Base-by-base conservation (phyloP, 495 filamentous ascomycete genomes). In the Annulohypoxylon stygium region DNA sequence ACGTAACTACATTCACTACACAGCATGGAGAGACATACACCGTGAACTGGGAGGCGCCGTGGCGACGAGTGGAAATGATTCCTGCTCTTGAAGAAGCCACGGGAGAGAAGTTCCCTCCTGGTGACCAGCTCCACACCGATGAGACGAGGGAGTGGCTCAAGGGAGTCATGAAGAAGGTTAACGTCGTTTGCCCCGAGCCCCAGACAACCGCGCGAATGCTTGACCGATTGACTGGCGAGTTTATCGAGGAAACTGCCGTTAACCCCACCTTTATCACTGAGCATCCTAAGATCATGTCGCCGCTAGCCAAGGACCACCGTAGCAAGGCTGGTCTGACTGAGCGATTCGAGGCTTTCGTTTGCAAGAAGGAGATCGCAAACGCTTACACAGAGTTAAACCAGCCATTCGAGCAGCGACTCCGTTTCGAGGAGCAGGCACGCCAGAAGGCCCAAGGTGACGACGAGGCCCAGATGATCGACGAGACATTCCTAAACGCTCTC, bases 371-470 rank as follows among this genome's bases (percentile, higher is more conserved):
- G 80, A 97, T 98, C 72, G 90, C 90, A 69, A 97, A 98, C 76
- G 94, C 95, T 2, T 98, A 98, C 85, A 99, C 96, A 12, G 96
- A 98, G 87, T 90, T 98, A 86, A 98, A 99, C 87, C 92, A 97
- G 78, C 93, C 95, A 61, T 95, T 97, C 78, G 93, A 97, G 80
- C 96, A 98, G 82, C 88, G 96, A 58, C 84, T 96, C 65, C 90
- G 95, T 39, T 98, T 99, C 83, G 93, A 97, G 80, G 95, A 99
- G 87, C 97, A 99, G 82, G 95, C 94, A 14, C 85, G 88, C 71
- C 94, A 98, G 87, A 99, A 98, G 85, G 95, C 89, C 43, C 92
- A 97, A 83, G 96, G 97, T 78, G 97, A 99, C 75, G 94, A 98
- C 73, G 96, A 99, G 84, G 96, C 94, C 1, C 97, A 98, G 83